Conservation (phyloP, 371 early-diverging fungal species). For the Mucor racemosus region DNA sequence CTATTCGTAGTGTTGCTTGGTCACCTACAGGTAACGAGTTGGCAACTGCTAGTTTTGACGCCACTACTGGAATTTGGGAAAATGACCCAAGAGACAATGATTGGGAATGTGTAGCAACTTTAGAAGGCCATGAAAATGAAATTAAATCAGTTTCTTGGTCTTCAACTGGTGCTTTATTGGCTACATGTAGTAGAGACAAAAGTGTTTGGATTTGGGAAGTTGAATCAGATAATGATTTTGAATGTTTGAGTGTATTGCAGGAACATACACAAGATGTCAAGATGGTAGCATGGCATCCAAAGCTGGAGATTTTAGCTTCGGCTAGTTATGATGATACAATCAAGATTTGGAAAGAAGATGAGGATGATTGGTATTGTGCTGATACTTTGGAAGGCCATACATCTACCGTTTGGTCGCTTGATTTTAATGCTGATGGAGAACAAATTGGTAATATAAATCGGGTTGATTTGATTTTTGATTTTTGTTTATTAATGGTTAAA, state of each 20-base stretch:
- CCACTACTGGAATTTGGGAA: slow-evolving; percentile 93
- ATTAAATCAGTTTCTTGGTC: slow-evolving; percentile 94
- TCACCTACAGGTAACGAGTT: slow-evolving; percentile 76
- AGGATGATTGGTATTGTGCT: slow-evolving; percentile 95
- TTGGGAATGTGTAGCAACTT: slow-evolving; percentile 90
- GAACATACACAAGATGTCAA: slow-evolving; percentile 98
- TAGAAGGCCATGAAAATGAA: slow-evolving; percentile 99
- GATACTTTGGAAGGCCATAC: slow-evolving; percentile 84
- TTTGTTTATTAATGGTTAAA: not conserved
- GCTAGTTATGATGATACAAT: slow-evolving; percentile 96
- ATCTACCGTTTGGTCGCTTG: slow-evolving; percentile 94
- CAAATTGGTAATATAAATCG: slow-evolving; percentile 51
- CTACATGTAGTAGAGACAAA: slow-evolving; percentile 95
- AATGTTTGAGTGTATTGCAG: slow-evolving; percentile 92
- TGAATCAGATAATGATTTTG: slow-evolving; percentile 86
- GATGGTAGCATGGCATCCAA: slow-evolving; percentile 92
- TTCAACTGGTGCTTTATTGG: slow-evolving; percentile 77
- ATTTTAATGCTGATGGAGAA: slow-evolving; percentile 83
- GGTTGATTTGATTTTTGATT: no score
- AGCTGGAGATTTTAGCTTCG: slow-evolving; percentile 84
- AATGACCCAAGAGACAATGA: slow-evolving; percentile 54
- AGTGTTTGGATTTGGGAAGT: slow-evolving; percentile 98
- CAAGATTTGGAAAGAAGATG: slow-evolving; percentile 88
- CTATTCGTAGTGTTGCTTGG: slow-evolving; percentile 90
- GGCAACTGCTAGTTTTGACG: slow-evolving; percentile 94